Evolutionary conservation across 2,329 filamentous ascomycete species (phyloP), one percentile per base, ranked within the genome.

Genomic region (Arthroderma uncinatum): DNA sequence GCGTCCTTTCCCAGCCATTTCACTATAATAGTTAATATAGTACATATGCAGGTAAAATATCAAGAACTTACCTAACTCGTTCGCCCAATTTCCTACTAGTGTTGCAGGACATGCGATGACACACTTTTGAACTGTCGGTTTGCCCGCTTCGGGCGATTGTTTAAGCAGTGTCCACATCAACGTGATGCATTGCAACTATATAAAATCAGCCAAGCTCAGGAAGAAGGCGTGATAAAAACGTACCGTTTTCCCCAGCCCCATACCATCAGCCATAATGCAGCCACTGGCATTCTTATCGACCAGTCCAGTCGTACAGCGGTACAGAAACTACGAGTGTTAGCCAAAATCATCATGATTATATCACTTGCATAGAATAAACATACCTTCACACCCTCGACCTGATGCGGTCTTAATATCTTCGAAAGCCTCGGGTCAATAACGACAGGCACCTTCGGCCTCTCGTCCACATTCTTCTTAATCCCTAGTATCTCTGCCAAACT

Each of bases 251-350:
- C 93, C 93, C 30, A 98, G 76, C 64, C 93, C 93, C 93, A 98
- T 98, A 70, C 96, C 93, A 70, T 98, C 93, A 55, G 93, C 93
- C 93, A 98, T 98, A 69, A 98, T 98, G 73, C 93, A 98, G 1
- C 93, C 93, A 70, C 96, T 88, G 53, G 93, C 93, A 65, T 92
- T 92, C 37, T 86, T 81, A 65, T 97, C 93, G 57, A 97, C 87
- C 79, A 97, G 80, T n/a, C 93, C 93, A 1, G 92, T 97, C 4
- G 93, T 90, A 67, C 89, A 95, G 63, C 83, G 82, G 72, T 97
- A 98, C 78, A 98, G 84, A 71, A 98, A 98, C 75, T 77, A 48
- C 1, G 30, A 59, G 69, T 52, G 68, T 60, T 54, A 55, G 62
- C 47, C 59, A 55, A 55, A 30, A 4, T 2, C n/a, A 7, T 2